These are phyloP conservation scores for Mortierella sp. DNA, from an alignment of 371 early-diverging fungal species.

Conservation along the genomic window DNA sequence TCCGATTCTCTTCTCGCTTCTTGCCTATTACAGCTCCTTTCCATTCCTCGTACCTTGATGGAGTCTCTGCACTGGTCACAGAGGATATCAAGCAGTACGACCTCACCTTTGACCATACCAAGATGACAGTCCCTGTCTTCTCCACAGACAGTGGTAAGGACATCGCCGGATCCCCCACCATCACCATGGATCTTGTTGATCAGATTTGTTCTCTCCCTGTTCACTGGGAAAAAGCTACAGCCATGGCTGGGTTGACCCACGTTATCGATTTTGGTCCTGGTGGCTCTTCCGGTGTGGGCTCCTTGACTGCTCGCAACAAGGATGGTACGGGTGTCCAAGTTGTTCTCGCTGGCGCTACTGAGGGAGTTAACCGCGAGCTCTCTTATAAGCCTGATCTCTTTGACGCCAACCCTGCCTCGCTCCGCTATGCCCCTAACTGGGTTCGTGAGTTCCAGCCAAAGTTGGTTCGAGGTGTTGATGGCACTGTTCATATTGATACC, in stretches of 20 bases:
- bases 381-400: conserved; percentile 88
- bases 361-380: conserved; percentile 74
- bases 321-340: conserved; percentile 96
- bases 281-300: conserved; percentile 88
- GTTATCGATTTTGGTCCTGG: conserved; percentile 96
- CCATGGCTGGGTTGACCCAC: conserved; percentile 79
- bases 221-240: conserved; percentile 90
- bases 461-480: conserved; percentile 70
- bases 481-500: conserved; percentile 88
- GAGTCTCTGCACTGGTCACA: conserved; percentile 71
- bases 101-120: conserved; percentile 65
- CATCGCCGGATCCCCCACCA: conserved; percentile 61
- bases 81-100: conserved; percentile 70
- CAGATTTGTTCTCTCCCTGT: conserved; percentile 87
- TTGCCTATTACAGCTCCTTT: conserved; percentile 91
- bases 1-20: conserved; percentile 88
- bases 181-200: conserved; percentile 79
- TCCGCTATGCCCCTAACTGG: conserved; percentile 91
- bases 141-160: conserved; percentile 83
- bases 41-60: conserved; percentile 81
- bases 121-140: conserved; percentile 78
- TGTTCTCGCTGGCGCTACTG: conserved; percentile 78
- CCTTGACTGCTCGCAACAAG: conserved; percentile 92
- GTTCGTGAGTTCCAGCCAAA: conserved; percentile 88
- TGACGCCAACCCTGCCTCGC: conserved; percentile 81